Evolutionary conservation across 2,329 filamentous ascomycete species (phyloP).

Genomic region (Ophiostoma sp.): DNA sequence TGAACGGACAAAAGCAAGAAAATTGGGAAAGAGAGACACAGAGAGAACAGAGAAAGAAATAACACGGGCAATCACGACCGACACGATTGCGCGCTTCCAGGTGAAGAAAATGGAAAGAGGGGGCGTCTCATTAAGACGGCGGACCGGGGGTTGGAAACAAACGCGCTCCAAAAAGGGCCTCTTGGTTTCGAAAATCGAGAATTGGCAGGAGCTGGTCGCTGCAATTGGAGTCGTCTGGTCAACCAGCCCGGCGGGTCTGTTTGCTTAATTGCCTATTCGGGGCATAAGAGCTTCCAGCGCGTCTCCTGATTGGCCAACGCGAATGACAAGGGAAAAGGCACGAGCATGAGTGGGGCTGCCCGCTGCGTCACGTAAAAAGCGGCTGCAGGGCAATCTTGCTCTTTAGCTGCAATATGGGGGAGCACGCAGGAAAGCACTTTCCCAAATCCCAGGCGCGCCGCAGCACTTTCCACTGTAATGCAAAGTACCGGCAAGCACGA

Average conservation of each 20-base stretch:
- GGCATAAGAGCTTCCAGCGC: slow-evolving; percentile 25
- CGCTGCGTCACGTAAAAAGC: slow-evolving; percentile 28
- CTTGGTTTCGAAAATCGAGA: neutral
- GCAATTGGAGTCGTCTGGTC: slow-evolving; percentile 28
- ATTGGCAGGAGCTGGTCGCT: neutral
- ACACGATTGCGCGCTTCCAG: slow-evolving; percentile 12
- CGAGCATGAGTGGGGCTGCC: slow-evolving; percentile 24
- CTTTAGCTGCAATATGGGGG: neutral
- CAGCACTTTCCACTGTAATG: neutral
- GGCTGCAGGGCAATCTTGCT: slow-evolving; percentile 19
- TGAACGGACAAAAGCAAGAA: neutral
- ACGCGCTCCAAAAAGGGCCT: slow-evolving; percentile 26
- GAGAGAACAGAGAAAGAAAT: neutral
- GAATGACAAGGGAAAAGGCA: slow-evolving; percentile 26
- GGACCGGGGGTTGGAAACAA: slow-evolving; percentile 28
- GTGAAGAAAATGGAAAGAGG: slow-evolving; percentile 11
- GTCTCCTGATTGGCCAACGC: slow-evolving; percentile 32
- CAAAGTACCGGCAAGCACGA: slow-evolving; percentile 16
- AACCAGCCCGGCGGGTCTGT: slow-evolving; percentile 27
- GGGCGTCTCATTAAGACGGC: slow-evolving; percentile 11
- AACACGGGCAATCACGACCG: neutral
- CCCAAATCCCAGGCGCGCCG: slow-evolving; percentile 6
- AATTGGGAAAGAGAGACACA: neutral
- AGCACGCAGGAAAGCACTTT: slow-evolving; percentile 4
- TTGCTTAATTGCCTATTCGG: slow-evolving; percentile 30